A percentile compares a stretch with the other conserved stretches of the same genome.
Evolutionary conservation across 2,329 filamentous ascomycete genomes (phyloP).

Genomic region (Cytospora piceicola): DNA sequence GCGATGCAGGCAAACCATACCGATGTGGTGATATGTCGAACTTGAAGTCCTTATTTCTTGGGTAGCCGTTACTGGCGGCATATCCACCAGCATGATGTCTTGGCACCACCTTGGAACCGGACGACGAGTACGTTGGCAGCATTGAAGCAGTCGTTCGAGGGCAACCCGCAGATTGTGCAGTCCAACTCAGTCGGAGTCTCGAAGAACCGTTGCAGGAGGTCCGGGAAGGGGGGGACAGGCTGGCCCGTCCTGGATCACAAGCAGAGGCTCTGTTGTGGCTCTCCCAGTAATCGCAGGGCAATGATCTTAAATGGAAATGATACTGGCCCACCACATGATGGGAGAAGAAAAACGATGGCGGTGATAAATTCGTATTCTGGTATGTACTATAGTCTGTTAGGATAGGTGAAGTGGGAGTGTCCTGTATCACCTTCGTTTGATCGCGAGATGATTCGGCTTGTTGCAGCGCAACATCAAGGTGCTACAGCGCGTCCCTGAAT

Average conservation of each 20-base stretch:
- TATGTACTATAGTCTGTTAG: conserved; percentile 14
- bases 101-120: conserved; percentile 75
- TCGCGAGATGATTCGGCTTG: conserved; percentile 26
- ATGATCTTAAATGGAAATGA: conserved; percentile 22
- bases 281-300: conserved; percentile 20
- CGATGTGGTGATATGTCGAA: conserved; percentile 90
- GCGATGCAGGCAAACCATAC: conserved; percentile 54
- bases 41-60: conserved; percentile 63
- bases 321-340: conserved; percentile 25
- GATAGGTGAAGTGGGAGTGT: conserved; percentile 14
- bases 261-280: conserved; percentile 12
- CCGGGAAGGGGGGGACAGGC: conserved; percentile 25
- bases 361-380: conserved; percentile 21
- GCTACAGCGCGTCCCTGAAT: conserved; percentile 10
- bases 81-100: conserved; percentile 77
- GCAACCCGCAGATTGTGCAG: conserved; percentile 9
- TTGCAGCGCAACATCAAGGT: conserved; percentile 8
- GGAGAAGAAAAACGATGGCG: conserved; percentile 6
- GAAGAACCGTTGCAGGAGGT: conserved; percentile 26
- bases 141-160: conserved; percentile 43
- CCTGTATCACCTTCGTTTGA: conserved; percentile 24
- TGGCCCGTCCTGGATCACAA: conserved; percentile 28
- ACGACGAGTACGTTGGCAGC: conserved; percentile 63
- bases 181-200: conserved; percentile 26
- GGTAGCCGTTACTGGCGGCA: conserved; percentile 73